Evolutionary conservation across 2,329 filamentous ascomycete species (phyloP).

Genomic region (Fusarium tupiense): DNA sequence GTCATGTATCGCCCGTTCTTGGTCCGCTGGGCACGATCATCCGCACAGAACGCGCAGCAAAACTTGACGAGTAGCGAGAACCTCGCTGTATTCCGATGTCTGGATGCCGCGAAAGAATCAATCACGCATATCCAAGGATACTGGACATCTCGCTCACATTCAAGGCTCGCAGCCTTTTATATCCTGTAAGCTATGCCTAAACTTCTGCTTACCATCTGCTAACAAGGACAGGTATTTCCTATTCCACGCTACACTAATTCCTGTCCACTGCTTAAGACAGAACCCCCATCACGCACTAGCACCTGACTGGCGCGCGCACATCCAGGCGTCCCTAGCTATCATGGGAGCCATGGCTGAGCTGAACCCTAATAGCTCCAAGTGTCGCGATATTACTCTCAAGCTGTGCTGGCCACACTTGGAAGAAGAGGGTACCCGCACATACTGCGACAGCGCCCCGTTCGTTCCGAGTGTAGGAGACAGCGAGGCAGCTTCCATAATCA

Average conservation of each 20-base stretch:
- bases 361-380: conserved; percentile 34
- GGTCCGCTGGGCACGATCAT: conserved; percentile 21
- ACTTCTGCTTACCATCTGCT: accelerated
- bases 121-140: conserved; percentile 10
- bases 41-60: conserved; percentile 8
- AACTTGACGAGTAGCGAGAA: conserved; percentile 24
- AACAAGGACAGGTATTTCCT: conserved; percentile 12
- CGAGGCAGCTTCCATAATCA: conserved; percentile 32
- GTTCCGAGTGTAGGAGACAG: conserved; percentile 20
- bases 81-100: conserved; percentile 19
- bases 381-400: conserved; percentile 32
- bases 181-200: conserved; percentile 4
- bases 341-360: conserved; percentile 32
- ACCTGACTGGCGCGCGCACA: conserved; percentile 25
- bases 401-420: conserved; percentile 32
- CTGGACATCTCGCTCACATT: conserved; percentile 22
- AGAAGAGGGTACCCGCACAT: conserved; percentile 8
- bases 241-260: conserved; percentile 28
- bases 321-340: conserved; percentile 22
- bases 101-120: conserved; percentile 24
- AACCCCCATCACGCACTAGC: conserved; percentile 22
- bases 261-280: conserved; percentile 19
- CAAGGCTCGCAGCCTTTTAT: conserved; percentile 23
- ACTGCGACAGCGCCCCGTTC: conserved; percentile 10
- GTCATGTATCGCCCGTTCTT: conserved; percentile 29